A percentile compares a stretch with the other conserved stretches of the same genome.
These are phyloP conservation scores for Lachancea fermentati DNA, from an alignment of 805 yeast genomes.

Conservation along the genomic window DNA sequence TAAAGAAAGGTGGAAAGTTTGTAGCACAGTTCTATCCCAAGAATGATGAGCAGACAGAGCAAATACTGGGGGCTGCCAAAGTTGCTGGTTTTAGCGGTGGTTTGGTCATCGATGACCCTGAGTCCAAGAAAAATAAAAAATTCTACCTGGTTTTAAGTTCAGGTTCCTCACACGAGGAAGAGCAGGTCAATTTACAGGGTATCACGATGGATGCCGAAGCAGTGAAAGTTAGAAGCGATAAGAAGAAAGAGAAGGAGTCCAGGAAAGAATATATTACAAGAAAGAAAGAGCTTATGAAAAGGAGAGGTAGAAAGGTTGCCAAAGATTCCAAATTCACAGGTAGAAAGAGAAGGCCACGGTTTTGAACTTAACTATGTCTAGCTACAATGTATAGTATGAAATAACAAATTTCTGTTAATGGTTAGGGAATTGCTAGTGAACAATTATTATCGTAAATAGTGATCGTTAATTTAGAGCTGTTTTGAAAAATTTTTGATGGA, in stretches of 20 bases:
- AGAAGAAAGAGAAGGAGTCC: conserved; percentile 53
- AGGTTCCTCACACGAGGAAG: conserved; percentile 67
- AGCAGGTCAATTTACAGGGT: conserved; percentile 69
- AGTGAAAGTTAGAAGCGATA: conserved; percentile 32
- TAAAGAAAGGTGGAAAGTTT: conserved; percentile 93
- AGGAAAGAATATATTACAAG: conserved; percentile 77
- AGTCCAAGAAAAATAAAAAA: conserved; percentile 84
- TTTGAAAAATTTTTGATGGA: background rate
- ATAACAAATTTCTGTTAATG: background rate
- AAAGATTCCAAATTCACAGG: conserved; percentile 89
- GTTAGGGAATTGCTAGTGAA: background rate
- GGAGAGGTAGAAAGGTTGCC: conserved; percentile 86
- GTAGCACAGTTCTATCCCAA: conserved; percentile 96
- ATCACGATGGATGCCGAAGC: conserved; percentile 70
- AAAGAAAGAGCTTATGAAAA: conserved; percentile 89
- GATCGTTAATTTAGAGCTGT: background rate
- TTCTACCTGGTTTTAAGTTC: conserved; percentile 77
- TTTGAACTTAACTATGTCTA: conserved; percentile 31
- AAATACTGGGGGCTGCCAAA: conserved; percentile 78
- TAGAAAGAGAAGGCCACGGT: conserved; percentile 66
- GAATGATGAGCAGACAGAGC: conserved; percentile 77
- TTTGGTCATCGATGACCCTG: conserved; percentile 87
- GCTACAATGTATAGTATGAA: background rate
- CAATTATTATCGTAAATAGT: background rate
- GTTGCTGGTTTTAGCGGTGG: conserved; percentile 97